These are phyloP conservation scores for Triglochin maritima DNA, from an alignment of 106 monocot species.

Conservation along the genomic window DNA sequence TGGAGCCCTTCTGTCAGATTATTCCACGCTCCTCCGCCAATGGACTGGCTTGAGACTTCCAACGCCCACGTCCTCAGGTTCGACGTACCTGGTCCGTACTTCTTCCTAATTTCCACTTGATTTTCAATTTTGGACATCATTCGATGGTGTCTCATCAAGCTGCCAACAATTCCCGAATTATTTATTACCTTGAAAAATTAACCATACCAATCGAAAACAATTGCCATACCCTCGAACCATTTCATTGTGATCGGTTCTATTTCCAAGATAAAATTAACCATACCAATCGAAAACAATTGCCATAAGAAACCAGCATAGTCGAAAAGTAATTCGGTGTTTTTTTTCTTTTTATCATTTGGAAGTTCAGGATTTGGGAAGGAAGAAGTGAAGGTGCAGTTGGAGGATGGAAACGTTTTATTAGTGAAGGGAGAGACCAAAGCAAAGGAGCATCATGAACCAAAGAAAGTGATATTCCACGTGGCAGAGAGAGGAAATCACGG, in stretches of 20 bases:
- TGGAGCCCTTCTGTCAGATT: slow-evolving; percentile 17
- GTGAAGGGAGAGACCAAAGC: not conserved
- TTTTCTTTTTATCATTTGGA: no score
- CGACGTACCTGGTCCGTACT: slow-evolving; percentile 59
- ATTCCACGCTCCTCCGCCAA: slow-evolving; percentile 13
- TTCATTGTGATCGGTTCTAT: no score
- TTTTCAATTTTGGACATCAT: not conserved
- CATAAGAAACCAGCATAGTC: no score
- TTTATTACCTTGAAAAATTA: no score
- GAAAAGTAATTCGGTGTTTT: no score
- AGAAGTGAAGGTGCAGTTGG: slow-evolving; percentile 7
- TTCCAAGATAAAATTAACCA: no score
- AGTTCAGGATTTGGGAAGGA: slow-evolving; percentile 8
- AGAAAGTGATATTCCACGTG: slow-evolving; percentile 7
- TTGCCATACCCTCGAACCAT: no score
- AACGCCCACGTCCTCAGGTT: slow-evolving; percentile 62
- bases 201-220: no score
- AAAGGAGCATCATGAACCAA: not conserved
- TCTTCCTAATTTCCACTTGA: not conserved
- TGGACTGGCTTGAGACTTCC: slow-evolving; percentile 87
- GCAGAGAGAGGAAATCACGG: slow-evolving; percentile 1
- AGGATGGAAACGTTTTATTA: slow-evolving; percentile 1
- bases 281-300: no score
- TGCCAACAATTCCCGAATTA: no score
- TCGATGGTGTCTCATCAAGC: no score